Base-by-base conservation (phyloP, 306 rosid genomes). In the Neltuma alba region DNA sequence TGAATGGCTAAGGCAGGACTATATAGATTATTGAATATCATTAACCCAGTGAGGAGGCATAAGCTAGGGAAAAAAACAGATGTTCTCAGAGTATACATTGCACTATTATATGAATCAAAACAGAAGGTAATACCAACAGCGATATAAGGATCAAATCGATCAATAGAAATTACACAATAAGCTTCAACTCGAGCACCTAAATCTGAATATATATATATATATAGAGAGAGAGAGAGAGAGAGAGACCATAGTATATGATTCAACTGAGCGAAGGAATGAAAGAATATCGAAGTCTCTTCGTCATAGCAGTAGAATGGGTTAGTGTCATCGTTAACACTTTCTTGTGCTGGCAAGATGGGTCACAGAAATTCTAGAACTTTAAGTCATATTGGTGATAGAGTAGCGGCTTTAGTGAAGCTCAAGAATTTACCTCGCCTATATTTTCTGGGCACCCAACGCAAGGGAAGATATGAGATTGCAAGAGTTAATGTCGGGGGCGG, bases 381-480 rank as follows among this genome's bases (percentile, higher is more conserved):
- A 40, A 16, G 66, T 16, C 8, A 50, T 20, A 68, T 33, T 21
- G 61, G 40, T 20, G 67, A 5, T 65, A 34, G 9, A 75, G n/a
- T 52, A 54, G 20, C 18, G 15, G 30, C 62, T 11, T 62, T 75
- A 80, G 81, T 72, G 60, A 79, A 70, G 57, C 50, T 69, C 58
- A 31, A 62, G 40, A 42, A 15, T 50, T 72, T 27, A 27, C 73
- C 45, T 47, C 12, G 12, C 41, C 66, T 83, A 9, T 50, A 37
- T 23, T 54, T 69, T 48, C 25, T 15, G 55, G 27, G 2, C 1
- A 40, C 9, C 37, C 67, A 36, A 37, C 9, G 23, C 25, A 14
- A 42, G n/a, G 37, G 23, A 36, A 36, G 37, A 7, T 37, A 18
- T 65, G 30, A 65, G 50, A 3, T 66, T 38, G 72, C 72, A n/a